These are phyloP conservation scores for Monosporozyma unispora DNA, from an alignment of 805 yeast species.

Conservation along the genomic window DNA sequence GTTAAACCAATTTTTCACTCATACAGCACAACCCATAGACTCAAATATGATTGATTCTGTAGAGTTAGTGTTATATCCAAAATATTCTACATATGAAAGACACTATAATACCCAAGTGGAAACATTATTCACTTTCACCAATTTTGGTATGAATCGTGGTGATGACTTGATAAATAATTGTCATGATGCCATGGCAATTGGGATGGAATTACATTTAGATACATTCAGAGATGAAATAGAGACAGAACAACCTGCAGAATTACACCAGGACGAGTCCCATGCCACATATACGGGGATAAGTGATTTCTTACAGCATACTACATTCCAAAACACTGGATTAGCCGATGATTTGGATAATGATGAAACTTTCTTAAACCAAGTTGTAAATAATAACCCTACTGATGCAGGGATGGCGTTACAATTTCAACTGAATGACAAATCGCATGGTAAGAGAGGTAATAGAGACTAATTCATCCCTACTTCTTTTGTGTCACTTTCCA, in stretches of 20 bases:
- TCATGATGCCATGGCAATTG: slow-evolving; percentile 31
- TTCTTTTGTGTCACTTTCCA: not conserved
- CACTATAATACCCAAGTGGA: slow-evolving; percentile 31
- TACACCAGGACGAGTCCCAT: not conserved
- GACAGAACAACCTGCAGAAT: not conserved
- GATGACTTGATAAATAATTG: slow-evolving; percentile 32
- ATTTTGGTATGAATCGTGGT: slow-evolving; percentile 35
- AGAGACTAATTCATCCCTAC: not conserved
- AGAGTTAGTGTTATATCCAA: slow-evolving; percentile 32
- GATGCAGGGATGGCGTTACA: slow-evolving; percentile 25
- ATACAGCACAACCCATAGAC: not conserved
- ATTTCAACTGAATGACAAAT: slow-evolving; percentile 6
- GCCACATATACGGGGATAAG: slow-evolving; percentile 14
- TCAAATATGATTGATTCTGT: slow-evolving; percentile 15
- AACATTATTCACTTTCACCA: slow-evolving; percentile 29
- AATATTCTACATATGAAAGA: slow-evolving; percentile 30
- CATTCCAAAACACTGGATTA: slow-evolving; percentile 16
- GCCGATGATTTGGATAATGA: slow-evolving; percentile 24
- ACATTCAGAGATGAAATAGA: slow-evolving; percentile 7
- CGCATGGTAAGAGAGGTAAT: slow-evolving; percentile 7
- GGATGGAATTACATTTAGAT: slow-evolving; percentile 24
- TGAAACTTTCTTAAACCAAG: slow-evolving; percentile 5
- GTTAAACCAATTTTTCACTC: slow-evolving; percentile 19
- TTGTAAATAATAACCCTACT: slow-evolving; percentile 5
- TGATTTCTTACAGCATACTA: slow-evolving; percentile 11